These are phyloP conservation scores for Aspergillus conjunctus DNA, from an alignment of 495 filamentous ascomycete genomes.

Conservation along the genomic window DNA sequence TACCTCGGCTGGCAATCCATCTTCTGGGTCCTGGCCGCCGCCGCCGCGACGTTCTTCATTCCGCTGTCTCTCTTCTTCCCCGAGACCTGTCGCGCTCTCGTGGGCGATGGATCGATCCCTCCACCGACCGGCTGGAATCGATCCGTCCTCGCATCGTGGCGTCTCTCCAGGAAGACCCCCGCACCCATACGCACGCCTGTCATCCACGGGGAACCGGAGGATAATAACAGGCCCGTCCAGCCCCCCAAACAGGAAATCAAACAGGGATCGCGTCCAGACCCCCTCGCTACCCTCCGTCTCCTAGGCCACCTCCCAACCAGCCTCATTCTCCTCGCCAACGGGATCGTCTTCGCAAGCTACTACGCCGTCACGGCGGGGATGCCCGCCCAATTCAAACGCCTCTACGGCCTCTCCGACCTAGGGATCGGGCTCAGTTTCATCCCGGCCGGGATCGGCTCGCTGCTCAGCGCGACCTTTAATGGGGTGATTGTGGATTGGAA, in stretches of 20 bases:
- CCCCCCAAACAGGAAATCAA: not conserved
- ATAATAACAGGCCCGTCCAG: too few species aligned
- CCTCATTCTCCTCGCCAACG: constrained; percentile 51
- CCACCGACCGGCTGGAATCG: constrained; percentile 28
- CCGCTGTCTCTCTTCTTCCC: constrained; percentile 41
- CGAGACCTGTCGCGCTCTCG: constrained; percentile 46
- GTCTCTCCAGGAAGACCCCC: not conserved
- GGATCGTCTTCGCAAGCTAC: constrained; percentile 38
- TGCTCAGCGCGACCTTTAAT: constrained; percentile 73
- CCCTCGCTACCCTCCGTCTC: constrained; percentile 44
- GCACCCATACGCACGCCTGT: not conserved
- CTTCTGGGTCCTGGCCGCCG: constrained; percentile 74
- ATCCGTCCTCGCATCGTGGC: constrained; percentile 20
- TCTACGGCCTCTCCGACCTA: constrained; percentile 38
- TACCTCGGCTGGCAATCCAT: constrained; percentile 70
- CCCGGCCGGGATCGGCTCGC: constrained; percentile 56
- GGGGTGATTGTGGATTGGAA: constrained; percentile 65
- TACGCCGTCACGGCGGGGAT: constrained; percentile 41
- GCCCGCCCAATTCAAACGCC: constrained; percentile 29
- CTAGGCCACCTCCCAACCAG: constrained; percentile 57
- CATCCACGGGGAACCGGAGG: too few species aligned
- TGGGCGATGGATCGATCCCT: constrained; percentile 42
- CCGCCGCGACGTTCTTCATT: constrained; percentile 43
- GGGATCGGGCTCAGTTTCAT: constrained; percentile 42
- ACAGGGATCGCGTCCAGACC: constrained; percentile 27